These are phyloP conservation scores for Fusarium torreyae DNA, from an alignment of 2,329 filamentous ascomycete species.

Conservation along the genomic window DNA sequence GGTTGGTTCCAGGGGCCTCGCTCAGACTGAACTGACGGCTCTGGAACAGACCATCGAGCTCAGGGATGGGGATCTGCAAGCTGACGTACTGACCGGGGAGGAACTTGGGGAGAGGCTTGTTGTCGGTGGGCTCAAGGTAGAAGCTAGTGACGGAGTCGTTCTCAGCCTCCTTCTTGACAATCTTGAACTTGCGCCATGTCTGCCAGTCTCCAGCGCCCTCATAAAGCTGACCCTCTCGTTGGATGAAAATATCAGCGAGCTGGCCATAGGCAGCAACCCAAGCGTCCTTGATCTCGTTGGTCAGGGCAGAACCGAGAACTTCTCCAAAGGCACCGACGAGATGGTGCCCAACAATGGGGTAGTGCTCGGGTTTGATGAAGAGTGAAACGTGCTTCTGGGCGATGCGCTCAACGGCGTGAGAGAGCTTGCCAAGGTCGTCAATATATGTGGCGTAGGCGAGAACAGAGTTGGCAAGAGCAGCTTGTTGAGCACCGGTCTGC, in stretches of 20 bases:
- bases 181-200: conserved; percentile 67
- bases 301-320: conserved; percentile 78
- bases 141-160: conserved; percentile 75
- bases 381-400: conserved; percentile 83
- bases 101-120: conserved; percentile 69
- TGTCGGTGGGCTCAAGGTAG: conserved; percentile 76
- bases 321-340: conserved; percentile 77
- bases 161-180: conserved; percentile 74
- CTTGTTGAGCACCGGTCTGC: conserved; percentile 75
- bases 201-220: conserved; percentile 62
- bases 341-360: conserved; percentile 77
- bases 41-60: conserved; percentile 73
- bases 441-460: conserved; percentile 82
- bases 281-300: conserved; percentile 75
- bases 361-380: conserved; percentile 78
- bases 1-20: conserved; percentile 68
- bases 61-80: conserved; percentile 72
- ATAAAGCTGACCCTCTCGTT: conserved; percentile 74
- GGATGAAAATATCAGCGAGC: conserved; percentile 80
- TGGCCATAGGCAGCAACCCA: conserved; percentile 81
- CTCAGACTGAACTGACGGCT: conserved; percentile 83
- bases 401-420: conserved; percentile 74
- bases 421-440: conserved; percentile 75
- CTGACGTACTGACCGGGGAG: conserved; percentile 82
- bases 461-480: conserved; percentile 78